Evolutionary conservation across 2,329 filamentous ascomycete genomes (phyloP), one percentile per base, ranked within the genome.

Genomic region (Bipolaris zeicola): DNA sequence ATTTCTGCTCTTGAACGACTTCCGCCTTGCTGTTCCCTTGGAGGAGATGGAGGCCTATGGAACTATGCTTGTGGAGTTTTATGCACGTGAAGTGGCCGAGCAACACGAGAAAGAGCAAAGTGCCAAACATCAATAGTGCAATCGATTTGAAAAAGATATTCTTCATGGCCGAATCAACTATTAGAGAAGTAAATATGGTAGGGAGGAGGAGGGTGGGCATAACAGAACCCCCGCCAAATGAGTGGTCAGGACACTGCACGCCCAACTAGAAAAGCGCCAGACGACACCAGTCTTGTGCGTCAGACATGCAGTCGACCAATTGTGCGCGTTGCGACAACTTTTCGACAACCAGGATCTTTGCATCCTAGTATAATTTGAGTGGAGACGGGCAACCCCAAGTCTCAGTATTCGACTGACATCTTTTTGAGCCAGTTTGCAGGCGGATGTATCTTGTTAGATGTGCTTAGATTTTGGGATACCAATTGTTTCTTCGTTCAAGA

Each of bases 11-110:
- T 83, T 99, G 28, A 99, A 99, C 77, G 95, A 98, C 75, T 99
- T 99, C 76, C 88, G 94, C 57, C 87, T 99, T 14, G 91, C 92
- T 2, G 89, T 99, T 8, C 90, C 94, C 0, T 89, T 98, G 13
- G 95, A 98, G 78, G 94, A 98, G 70, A 85, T 99, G 57, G 95
- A 99, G 76, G 92, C 92, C 0, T 99, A 99, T 69, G 95, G 92
- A 5, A 99, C 95, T 1, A 98, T 98, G 94, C 82, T 99, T 11
- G 95, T 99, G 14, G 94, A 98, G 71, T 99, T 98, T 71, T 99
- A 98, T 71, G 94, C 92, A 0, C 85, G 94, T 51, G 95, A 99
- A 75, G 89, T 97, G 14, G 85, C 96, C 24, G 81, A 86, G 24
- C 87, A 89, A 67, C 81, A 84, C 44, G 71, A 70, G 41, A 67